Evolutionary conservation across 371 early-diverging fungal genomes (phyloP), one percentile per base, ranked within the genome.

Genomic region (Parasitella parasitica): DNA sequence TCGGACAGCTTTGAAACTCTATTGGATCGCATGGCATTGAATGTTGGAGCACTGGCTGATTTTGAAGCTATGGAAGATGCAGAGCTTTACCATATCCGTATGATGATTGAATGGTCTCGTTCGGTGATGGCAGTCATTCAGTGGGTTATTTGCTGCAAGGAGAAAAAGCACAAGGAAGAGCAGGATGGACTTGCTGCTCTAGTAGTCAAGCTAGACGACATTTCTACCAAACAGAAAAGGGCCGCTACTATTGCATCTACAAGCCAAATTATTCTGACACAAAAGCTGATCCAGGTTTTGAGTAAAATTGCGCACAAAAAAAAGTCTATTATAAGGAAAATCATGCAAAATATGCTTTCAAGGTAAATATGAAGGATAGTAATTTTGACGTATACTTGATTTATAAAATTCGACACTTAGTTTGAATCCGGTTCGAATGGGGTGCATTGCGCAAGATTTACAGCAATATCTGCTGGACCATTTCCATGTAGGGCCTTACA

Each of bases 401-500:
- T n/a, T n/a, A n/a, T n/a, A n/a, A n/a, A n/a, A n/a, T n/a, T n/a
- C n/a, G n/a, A n/a, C n/a, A n/a, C n/a, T n/a, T 48, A 41, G 48
- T 20, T 41, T 73, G 68, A 64, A 66, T 39, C 52, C 61, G 20
- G 18, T 32, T 5, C 60, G 63, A 1, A 67, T 80, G 66, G 39
- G 34, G 20, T 54, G 49, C 20, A 55, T 73, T 16, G 69, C 76
- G 0, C 22, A 63, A 13, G 64, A 68, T 55, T 35, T 76, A 9
- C 76, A 73, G 2, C 61, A 68, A 6, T 76, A 79, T 46, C 61
- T 77, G 2, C 26, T 64, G 7, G 75, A 81, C 49, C 88, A 88
- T 65, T 87, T 78, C 52, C 80, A 78, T 50, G 69, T 78, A 2
- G 76, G 79, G 0, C 75, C 83, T 0, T 76, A 76, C 51, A 76